Base-by-base conservation (phyloP, 148 eudicot genomes). In the Heliosperma pusillum region DNA sequence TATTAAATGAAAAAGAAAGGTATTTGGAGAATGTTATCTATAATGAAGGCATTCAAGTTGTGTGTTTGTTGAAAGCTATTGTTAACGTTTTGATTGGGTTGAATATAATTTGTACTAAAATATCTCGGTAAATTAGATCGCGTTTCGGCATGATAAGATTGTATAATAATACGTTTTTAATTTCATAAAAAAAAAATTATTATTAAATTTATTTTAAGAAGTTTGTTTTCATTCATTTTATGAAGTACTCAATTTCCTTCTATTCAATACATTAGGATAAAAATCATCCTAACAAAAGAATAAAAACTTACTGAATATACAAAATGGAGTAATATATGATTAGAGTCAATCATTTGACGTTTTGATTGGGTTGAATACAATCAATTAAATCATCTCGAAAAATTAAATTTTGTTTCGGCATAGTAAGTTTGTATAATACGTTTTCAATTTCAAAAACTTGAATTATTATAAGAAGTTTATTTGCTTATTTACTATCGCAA, bases 1-100 rank as follows among this genome's bases (percentile, higher is more conserved):
- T 40, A 50, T 71, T 61, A 50, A 71, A 67, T 30, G 21, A 60
- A 60, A 60, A 22, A 10, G 65, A 60, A 60, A 22, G 65, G 29
- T 11, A 60, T 24, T 60, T 12, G 1, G 16, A 60, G 10, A 60
- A 21, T 60, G 29, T 60, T 60, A 60, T 24, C 65, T 60, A 50
- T 50, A 50, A 50, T 2, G 17, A 11, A 13, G 55, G 17, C 55
- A 50, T 50, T 50, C 55, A 50, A 50, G 55, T 50, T 50, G 55
- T 50, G 12, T 12, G 17, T 50, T 50, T 50, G 19, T 50, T 50
- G 55, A 50, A 12, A 50, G 55, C 3, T 50, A 50, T 50, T 50
- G 19, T 12, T 50, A 13, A 13, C 2, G 55, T 50, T 50, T 50
- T 50, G 16, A 50, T 50, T 50, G 55, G 45, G 55, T 50, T 50